Percentiles rank a stretch among this genome's conserved stretches.
Evolutionary conservation across 169 alveolate genomes (phyloP).

Genomic region (Eimeria maxima): DNA sequence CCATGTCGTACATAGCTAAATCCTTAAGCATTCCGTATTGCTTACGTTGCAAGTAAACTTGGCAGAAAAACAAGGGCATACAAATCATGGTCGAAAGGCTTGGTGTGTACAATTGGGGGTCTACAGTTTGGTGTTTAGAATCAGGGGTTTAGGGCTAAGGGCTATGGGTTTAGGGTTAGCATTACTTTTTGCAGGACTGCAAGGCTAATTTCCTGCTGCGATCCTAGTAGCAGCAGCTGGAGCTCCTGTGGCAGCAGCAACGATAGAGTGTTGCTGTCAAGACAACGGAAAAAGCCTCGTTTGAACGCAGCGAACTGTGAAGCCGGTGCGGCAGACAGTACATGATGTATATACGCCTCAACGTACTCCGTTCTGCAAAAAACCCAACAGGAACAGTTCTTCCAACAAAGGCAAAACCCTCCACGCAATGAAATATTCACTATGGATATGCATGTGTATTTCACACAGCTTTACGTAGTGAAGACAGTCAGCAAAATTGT

Average conservation of each 20-base stretch:
- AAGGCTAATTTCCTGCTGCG: constrained; percentile 89
- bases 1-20: too few species aligned
- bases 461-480: not conserved
- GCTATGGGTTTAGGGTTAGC: too few species aligned
- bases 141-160: not conserved
- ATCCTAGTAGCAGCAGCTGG: constrained; percentile 92
- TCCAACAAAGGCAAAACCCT: not conserved
- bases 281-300: constrained; percentile 92
- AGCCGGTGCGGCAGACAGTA: constrained; percentile 88
- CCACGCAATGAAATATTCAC: too few species aligned
- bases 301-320: constrained; percentile 89
- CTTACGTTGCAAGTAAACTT: too few species aligned
- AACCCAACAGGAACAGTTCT: not conserved
- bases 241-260: constrained; percentile 92
- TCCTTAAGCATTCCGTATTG: too few species aligned
- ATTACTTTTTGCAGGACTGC: constrained; percentile 20
- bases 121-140: not conserved
- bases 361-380: constrained; percentile 88
- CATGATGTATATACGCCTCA: constrained; percentile 89
- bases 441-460: too few species aligned
- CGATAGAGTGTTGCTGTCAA: constrained; percentile 81
- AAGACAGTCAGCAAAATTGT: not conserved
- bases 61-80: too few species aligned
- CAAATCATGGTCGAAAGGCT: not conserved
- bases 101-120: not conserved